Base-by-base conservation (phyloP, 805 yeast species). In the Pichia scutulata region DNA sequence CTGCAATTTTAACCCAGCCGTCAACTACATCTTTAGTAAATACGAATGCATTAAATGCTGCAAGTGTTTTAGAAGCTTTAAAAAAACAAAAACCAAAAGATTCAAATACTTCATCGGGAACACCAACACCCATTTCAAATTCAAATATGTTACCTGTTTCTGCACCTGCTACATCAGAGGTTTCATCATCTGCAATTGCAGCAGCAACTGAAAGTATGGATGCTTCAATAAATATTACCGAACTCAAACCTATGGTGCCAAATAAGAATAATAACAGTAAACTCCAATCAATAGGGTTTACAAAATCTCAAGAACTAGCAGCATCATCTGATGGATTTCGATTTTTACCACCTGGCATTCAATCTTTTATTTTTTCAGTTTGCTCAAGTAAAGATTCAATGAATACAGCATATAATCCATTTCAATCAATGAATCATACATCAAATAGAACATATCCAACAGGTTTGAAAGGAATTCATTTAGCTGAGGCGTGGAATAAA, bases 41-140 rank as follows among this genome's bases (percentile, higher is more conserved):
- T 52, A 52, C 62, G 23, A 65, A 64, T 51, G 70, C 70, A 19
- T 43, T 61, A 21, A 66, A 66, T 56, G 70, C 70, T 2, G 70
- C 69, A n/a, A 66, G 70, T 50, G 70, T 67, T 13, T 51, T 67
- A 42, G 70, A 67, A 48, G 69, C 70, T 7, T 53, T 67, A 46
- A 67, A 67, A 48, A 65, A 64, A 44, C 70, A 65, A 50, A 60
- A 64, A 41, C 67, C 69, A 21, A 61, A 55, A 41, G 67, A 63
- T 40, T 47, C 44, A 12, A 26, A 14, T 8, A 30, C 51, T 5
- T 30, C 55, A 8, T 48, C 46, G 16, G 39, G 39, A n/a, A 33
- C 18, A 14, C 5, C 19, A 14, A 33, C 37, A 8, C 19, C 37
- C 2, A 40, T 44, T 2, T 41, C 56, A 18, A 33, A 47, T 2